Evolutionary conservation across 495 filamentous ascomycete species (phyloP).

Genomic region (Talaromyces liani): DNA sequence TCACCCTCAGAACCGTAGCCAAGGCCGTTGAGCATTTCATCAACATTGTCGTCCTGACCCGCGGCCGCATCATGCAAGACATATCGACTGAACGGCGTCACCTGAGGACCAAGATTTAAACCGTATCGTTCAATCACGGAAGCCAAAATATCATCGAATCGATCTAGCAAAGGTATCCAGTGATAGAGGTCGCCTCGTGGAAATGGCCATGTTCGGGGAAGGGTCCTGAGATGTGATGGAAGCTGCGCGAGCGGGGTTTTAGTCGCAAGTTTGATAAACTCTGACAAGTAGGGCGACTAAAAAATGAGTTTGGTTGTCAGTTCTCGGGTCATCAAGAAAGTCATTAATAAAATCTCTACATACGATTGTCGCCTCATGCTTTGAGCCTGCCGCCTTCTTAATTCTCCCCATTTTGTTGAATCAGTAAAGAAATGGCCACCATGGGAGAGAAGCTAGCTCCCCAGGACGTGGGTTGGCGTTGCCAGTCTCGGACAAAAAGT

Average conservation of each 20-base stretch:
- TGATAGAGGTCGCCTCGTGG: constrained; percentile 97
- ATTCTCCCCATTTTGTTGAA: constrained; percentile 81
- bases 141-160: constrained; percentile 85
- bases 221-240: constrained; percentile 65
- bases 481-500: constrained; percentile 19
- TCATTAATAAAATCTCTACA: constrained; percentile 27
- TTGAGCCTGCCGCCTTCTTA: constrained; percentile 84
- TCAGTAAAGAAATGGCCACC: constrained; percentile 31
- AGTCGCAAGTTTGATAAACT: constrained; percentile 64
- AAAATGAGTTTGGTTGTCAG: constrained; percentile 9
- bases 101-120: constrained; percentile 74
- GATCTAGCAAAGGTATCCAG: constrained; percentile 92
- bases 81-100: constrained; percentile 58
- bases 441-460: constrained; percentile 33
- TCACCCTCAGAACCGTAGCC: constrained; percentile 70
- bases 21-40: constrained; percentile 45
- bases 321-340: background rate
- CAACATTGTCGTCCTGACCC: constrained; percentile 28
- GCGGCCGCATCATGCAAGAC: constrained; percentile 51
- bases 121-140: constrained; percentile 74
- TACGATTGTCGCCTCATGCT: constrained; percentile 92
- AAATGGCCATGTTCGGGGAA: constrained; percentile 87
- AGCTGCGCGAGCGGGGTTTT: constrained; percentile 67
- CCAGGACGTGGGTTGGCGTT: constrained; percentile 27
- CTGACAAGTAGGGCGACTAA: constrained; percentile 78